Base-by-base conservation (phyloP, 2,329 filamentous ascomycete genomes). In the Fusarium tupiense region DNA sequence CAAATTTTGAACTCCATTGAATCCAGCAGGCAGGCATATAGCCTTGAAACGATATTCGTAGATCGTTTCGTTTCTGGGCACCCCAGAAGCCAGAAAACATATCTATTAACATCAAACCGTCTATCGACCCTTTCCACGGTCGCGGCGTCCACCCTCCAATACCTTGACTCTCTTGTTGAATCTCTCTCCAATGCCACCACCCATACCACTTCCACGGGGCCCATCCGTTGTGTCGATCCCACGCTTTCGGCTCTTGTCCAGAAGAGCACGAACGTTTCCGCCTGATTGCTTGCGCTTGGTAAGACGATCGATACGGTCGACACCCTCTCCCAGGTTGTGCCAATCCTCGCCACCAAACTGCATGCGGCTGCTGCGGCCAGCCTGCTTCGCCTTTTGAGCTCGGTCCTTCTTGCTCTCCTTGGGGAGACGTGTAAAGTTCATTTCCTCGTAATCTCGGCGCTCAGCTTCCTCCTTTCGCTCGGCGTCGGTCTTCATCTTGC, bases 311-410 rank as follows among this genome's bases (percentile, higher is more conserved):
- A 98, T 98, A 50, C 96, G 89, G 83, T 98, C 94, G 59, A 95
- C 90, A 13, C 95, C 94, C 81, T 95, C 92, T 64, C 94, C 94
- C 50, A 99, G 85, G 33, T 93, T 91, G 73, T 92, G 90, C 94
- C 95, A 98, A 81, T 98, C 96, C 84, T 98, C 96, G 59, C 96
- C 96, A 71, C 96, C 96, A 84, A 90, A 91, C 77, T 85, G 84
- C 93, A 98, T 83, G 87, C 91, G 84, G 78, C 85, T 81, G 73
- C 82, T 84, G 74, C 85, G 82, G 16, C 85, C 85, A 46, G 85
- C 85, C 37, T 85, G 85, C 80, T 89, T 87, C 49, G 82, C 84
- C 81, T 89, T 91, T 85, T 93, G 92, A 54, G 90, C 88, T 67
- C 86, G 85, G 10, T 98, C 95, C 85, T 97, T 98, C 88, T 98